Conservation (phyloP, 2,329 filamentous ascomycete species). For the Sarocladium oryzae region DNA sequence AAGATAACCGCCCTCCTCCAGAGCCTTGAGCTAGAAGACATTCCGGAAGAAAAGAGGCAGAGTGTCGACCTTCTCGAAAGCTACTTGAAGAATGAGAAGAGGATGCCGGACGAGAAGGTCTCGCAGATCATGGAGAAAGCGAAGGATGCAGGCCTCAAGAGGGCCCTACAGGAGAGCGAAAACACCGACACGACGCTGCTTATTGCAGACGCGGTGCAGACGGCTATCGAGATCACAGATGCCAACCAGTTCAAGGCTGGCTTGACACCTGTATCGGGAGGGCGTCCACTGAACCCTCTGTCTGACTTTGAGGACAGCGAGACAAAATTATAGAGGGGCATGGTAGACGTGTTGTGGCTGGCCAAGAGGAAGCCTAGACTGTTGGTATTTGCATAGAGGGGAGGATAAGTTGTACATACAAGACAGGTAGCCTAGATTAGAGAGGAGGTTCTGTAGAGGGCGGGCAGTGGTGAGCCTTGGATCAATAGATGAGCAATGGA, state of each 20-base stretch:
- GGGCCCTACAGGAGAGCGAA: slow-evolving; percentile 24
- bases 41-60: slow-evolving; percentile 35
- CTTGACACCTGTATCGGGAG: slow-evolving; percentile 65
- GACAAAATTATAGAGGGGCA: slow-evolving; percentile 58
- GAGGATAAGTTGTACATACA: too few species aligned
- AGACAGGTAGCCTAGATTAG: too few species aligned
- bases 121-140: slow-evolving; percentile 37
- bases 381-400: too few species aligned
- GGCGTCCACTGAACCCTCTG: slow-evolving; percentile 66
- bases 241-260: slow-evolving; percentile 75
- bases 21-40: slow-evolving; percentile 27
- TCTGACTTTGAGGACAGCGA: slow-evolving; percentile 82
- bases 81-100: slow-evolving; percentile 42
- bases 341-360: background rate
- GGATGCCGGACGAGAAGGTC: slow-evolving; percentile 43
- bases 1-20: slow-evolving; percentile 36
- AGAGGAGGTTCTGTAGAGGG: too few species aligned
- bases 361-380: background rate
- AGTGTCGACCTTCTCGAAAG: slow-evolving; percentile 44
- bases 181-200: slow-evolving; percentile 25
- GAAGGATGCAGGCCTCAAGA: slow-evolving; percentile 37
- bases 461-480: too few species aligned
- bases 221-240: slow-evolving; percentile 61
- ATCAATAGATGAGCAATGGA: too few species aligned
- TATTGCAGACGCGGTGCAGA: slow-evolving; percentile 13